phyloP scores from a whole-genome alignment of 2,329 filamentous ascomycete genomes.

The Colletotrichum filicis region DNA sequence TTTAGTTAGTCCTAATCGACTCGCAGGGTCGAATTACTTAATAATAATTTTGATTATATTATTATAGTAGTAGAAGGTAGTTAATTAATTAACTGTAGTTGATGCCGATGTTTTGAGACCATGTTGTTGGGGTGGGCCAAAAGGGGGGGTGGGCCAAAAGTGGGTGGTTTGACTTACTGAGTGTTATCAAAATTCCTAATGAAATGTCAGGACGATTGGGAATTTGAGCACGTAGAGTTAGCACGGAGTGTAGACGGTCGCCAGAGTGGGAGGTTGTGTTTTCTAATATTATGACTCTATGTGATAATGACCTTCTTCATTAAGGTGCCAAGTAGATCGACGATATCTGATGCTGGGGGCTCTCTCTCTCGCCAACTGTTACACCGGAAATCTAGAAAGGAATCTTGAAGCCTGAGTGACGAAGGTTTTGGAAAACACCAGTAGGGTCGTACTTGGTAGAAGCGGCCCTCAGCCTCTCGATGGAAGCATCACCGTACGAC shows the following conservation, averaged over 20 bases:
- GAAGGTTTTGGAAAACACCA: constrained; percentile 50
- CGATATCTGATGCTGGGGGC: not conserved
- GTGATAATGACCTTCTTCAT: not conserved
- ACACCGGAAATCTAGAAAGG: constrained; percentile 14
- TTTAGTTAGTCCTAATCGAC: no score
- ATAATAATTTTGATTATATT: no score
- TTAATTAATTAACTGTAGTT: no score
- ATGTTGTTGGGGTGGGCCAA: no score
- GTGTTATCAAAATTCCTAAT: not conserved
- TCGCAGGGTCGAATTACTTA: no score
- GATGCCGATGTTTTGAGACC: no score
- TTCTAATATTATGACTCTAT: not conserved
- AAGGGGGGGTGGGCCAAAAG: no score
- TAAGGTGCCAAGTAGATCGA: not conserved
- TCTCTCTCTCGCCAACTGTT: not conserved
- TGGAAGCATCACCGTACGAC: constrained; percentile 50
- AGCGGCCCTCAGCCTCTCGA: constrained; percentile 45
- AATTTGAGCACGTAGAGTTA: no score
- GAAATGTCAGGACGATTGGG: no score
- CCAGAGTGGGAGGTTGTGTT: accelerated
- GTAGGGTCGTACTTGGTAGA: constrained; percentile 50
- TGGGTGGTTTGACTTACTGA: no score
- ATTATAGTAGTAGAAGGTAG: no score
- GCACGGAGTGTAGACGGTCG: not conserved
- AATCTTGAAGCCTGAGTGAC: constrained; percentile 46